These are phyloP conservation scores for Yarrowia phangngaensis DNA, from an alignment of 805 yeast species.

Conservation along the genomic window DNA sequence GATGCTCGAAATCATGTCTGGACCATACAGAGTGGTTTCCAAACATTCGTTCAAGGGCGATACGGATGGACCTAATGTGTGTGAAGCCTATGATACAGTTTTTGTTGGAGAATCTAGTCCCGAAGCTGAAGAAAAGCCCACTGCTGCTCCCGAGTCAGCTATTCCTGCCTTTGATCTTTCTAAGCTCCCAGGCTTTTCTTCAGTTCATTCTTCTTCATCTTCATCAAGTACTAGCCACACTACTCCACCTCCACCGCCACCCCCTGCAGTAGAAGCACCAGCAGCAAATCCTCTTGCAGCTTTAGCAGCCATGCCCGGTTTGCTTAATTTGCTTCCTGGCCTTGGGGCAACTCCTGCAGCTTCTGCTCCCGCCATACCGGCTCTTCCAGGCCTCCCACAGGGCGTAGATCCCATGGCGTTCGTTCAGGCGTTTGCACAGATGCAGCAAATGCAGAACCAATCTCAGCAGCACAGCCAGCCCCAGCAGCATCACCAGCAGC, in stretches of 20 bases:
- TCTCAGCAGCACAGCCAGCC: not conserved
- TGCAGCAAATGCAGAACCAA: slow-evolving; percentile 9
- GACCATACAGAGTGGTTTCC: slow-evolving; percentile 18
- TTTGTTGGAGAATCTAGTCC: slow-evolving; percentile 9
- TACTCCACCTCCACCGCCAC: slow-evolving; percentile 13
- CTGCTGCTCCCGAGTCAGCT: not conserved
- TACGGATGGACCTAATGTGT: not conserved
- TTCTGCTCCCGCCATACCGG: not conserved
- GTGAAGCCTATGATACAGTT: slow-evolving; percentile 20
- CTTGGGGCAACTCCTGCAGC: not conserved
- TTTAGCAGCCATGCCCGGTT: slow-evolving; percentile 10
- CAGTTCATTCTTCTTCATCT: not conserved
- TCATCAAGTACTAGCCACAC: not conserved
- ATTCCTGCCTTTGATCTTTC: slow-evolving; percentile 16
- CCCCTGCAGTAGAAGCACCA: not conserved
- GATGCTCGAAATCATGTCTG: slow-evolving; percentile 23
- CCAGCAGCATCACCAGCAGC: not conserved
- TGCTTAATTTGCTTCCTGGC: slow-evolving; percentile 5
- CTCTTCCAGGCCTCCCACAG: slow-evolving; percentile 4
- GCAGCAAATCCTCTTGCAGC: slow-evolving; percentile 16
- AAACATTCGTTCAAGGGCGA: slow-evolving; percentile 14
- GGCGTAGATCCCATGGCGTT: slow-evolving; percentile 20
- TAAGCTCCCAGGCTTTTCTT: slow-evolving; percentile 15
- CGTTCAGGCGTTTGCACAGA: slow-evolving; percentile 10
- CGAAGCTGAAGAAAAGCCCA: not conserved